Evolutionary conservation across 2,329 filamentous ascomycete genomes (phyloP), one percentile per base, ranked within the genome.

Genomic region (Monilinia fructicola): DNA sequence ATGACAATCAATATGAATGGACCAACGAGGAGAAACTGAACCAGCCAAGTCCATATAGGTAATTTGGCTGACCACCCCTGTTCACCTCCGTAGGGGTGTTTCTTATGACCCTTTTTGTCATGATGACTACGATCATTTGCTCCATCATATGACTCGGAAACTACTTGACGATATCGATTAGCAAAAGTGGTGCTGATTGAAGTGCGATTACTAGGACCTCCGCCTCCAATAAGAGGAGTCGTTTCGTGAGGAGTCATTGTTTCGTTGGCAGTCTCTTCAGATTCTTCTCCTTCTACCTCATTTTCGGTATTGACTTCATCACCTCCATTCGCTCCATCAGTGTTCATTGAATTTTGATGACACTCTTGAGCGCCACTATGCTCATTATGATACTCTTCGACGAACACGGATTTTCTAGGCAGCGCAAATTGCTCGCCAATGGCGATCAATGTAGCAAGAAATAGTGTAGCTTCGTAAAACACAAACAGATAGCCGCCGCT

Each of bases 1-100:
- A 91, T 79, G 26, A 98, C 77, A 68, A 95, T 88, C 55, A 97
- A 81, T 58, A 89, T 86, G 63, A 97, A 85, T 0, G 93, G 93
- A 0, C 87, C 90, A 12, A 96, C 80, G 21, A 97, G 76, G 4
- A 98, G 80, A 70, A 97, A 89, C 74, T 99, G 93, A 23, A 96
- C 72, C 53, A 95, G 78, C 95, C 95, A 99, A 23, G 90, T 88
- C 90, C 90, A 97, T 54, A 84, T 86, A 1, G 92, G 92, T 64
- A 98, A 80, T 48, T 84, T 84, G 4, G 85, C 85, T 62, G 92
- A 96, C 95, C 95, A 99, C 18, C 84, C 80, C 77, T 98, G 95
- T 76, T 98, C 95, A 64, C 86, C 80, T 16, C 85, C 85, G 74
- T 89, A 93, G 0, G 82, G 78, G 65, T 71, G 74, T 10, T 78